Evolutionary conservation across 345 rosid genomes (phyloP).

Genomic region (Melaleuca quinquenervia): DNA sequence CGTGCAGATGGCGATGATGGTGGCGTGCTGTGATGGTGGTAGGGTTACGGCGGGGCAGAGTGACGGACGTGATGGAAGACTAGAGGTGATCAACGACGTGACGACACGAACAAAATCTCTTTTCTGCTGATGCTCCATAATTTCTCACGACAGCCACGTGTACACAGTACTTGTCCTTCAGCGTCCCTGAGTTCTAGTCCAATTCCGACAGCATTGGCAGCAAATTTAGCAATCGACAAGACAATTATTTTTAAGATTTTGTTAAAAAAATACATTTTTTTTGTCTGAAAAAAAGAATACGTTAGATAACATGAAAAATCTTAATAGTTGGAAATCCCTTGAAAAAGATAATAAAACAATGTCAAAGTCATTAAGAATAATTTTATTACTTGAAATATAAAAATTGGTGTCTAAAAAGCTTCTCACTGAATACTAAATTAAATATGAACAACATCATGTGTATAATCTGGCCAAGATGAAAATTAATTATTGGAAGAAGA

Average conservation of each 20-base stretch:
- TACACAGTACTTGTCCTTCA: not conserved
- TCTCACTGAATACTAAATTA: no score
- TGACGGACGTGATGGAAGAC: not conserved
- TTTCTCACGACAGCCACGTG: not conserved
- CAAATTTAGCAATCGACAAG: not conserved
- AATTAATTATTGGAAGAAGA: no score
- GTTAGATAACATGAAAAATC: not conserved
- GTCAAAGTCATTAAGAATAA: not conserved
- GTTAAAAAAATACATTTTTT: no score
- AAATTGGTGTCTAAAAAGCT: not conserved
- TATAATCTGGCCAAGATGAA: no score
- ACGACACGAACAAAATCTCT: no score
- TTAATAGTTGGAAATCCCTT: not conserved
- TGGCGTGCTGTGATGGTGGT: not conserved
- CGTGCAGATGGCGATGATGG: not conserved
- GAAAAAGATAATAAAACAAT: not conserved
- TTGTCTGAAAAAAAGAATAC: no score
- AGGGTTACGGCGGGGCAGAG: not conserved
- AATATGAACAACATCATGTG: no score
- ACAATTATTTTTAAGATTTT: not conserved
- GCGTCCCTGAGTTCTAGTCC: not conserved
- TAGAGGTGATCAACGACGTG: not conserved
- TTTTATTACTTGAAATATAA: rapidly evolving
- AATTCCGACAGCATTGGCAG: not conserved
- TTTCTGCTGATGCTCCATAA: not conserved